phyloP scores from a whole-genome alignment of 2,329 filamentous ascomycete species.

The Aspergillus hortae region DNA sequence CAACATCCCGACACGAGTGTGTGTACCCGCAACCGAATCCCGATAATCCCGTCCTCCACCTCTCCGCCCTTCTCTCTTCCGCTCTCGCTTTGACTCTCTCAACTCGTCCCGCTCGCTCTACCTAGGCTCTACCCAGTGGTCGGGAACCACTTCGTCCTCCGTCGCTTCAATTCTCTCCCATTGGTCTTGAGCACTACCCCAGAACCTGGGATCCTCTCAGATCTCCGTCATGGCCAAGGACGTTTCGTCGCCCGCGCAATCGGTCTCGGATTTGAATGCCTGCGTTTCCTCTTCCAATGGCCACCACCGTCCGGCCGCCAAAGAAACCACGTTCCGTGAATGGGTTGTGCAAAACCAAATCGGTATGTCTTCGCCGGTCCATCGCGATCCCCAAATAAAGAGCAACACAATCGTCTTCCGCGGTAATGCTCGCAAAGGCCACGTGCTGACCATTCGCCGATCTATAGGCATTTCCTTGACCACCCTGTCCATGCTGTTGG shows the following conservation, averaged over 20 bases:
- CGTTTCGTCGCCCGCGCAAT: constrained; percentile 23
- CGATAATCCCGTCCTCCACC: constrained; percentile 1
- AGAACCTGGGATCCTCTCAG: constrained; percentile 8
- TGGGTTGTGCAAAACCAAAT: constrained; percentile 79
- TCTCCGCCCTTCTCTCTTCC: too few species aligned
- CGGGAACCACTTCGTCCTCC: constrained; percentile 13
- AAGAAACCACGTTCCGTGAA: constrained; percentile 42
- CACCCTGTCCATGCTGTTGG: constrained; percentile 74
- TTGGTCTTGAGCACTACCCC: not conserved
- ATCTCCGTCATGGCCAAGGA: constrained; percentile 34
- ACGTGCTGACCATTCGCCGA: constrained; percentile 15
- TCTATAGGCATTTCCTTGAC: constrained; percentile 75
- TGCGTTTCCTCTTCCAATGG: constrained; percentile 34
- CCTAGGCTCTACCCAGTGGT: constrained; percentile 3
- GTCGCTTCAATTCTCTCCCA: not conserved
- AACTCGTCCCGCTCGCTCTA: too few species aligned
- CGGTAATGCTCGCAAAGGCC: not conserved
- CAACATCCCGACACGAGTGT: not conserved
- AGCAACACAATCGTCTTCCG: too few species aligned
- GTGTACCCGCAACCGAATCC: constrained; percentile 8
- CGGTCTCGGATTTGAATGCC: constrained; percentile 38
- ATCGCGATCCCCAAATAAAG: not conserved
- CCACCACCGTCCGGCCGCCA: constrained; percentile 23
- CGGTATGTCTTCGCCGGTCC: constrained; percentile 52
- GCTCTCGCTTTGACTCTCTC: too few species aligned